Base-by-base conservation (phyloP, 345 rosid genomes). In the Barbarea vulgaris region DNA sequence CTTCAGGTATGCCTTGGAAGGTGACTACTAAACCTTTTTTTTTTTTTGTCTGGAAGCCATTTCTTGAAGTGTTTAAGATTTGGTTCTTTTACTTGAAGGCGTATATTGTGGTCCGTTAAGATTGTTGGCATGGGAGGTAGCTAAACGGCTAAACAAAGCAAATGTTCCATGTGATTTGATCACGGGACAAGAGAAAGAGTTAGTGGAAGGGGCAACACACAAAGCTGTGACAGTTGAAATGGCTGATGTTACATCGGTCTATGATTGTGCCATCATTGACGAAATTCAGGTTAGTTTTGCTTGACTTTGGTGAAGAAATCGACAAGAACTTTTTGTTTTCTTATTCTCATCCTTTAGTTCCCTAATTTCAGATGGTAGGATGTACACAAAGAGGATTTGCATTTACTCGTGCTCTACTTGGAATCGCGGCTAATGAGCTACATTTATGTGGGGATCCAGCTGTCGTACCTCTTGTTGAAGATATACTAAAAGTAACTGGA, bases 371-470 rank as follows among this genome's bases (percentile, higher is more conserved):
- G 96, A 91, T 93, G 98, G 78, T 93, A 77, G 91, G 88, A 22
- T 91, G 98, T 77, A 81, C 64, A 69, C 86, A 89, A 27, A 86
- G 98, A 79, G 98, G 98, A 3, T 91, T 79, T 79, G 84, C 98
- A 42, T 93, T 93, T 81, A 93, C 98, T 59, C 89, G 97, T 77
- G 97, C 98, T 28, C 81, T 93, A 72, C 80, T 93, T 68, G 98
- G 96, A 56, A 83, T 93, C 51, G 84, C 95, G 44, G 91, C 94
- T 64, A 82, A 91, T 67, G 96, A 94, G 80, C 86, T 93, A 71
- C 98, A 93, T 81, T 88, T 93, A 78, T 93, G 98, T 74, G 98
- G 98, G 56, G 98, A 93, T 81, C 79, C 96, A 37, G 97, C 97
- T 64, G 90, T 87, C 0, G 93, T 91, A 70, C 87, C 94, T 66